phyloP scores from a whole-genome alignment of 75 land plant species.

The Cupressus sempervirens region DNA sequence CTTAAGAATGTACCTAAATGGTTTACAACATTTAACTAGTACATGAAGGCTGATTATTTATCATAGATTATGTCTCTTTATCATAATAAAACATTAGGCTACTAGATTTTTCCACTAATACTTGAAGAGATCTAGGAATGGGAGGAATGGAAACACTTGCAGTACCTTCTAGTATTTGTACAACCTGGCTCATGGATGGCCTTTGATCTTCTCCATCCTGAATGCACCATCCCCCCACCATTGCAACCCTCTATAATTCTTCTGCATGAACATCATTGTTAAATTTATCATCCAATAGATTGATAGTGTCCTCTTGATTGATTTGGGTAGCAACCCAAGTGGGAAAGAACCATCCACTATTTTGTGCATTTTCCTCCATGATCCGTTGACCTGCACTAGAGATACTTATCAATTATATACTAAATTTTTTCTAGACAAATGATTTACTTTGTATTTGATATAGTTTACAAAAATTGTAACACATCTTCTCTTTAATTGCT shows the following conservation, averaged over 20 bases:
- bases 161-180: constrained; percentile 30
- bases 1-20: too few relatives aligned
- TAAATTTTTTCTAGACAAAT: too few relatives aligned
- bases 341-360: too few relatives aligned
- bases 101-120: constrained; percentile 27
- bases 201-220: constrained; percentile 33
- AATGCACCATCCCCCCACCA: constrained; percentile 39
- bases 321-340: neutral
- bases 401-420: too few relatives aligned
- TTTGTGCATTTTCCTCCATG: neutral
- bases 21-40: too few relatives aligned
- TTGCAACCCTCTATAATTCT: constrained; percentile 20
- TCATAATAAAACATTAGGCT: neutral
- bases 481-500: too few relatives aligned
- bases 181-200: constrained; percentile 37
- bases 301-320: neutral
- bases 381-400: neutral
- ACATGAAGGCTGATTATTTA: too few relatives aligned
- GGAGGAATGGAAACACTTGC: constrained; percentile 19
- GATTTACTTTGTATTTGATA: too few relatives aligned
- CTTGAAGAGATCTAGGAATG: constrained; percentile 18
- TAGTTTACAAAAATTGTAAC: too few relatives aligned
- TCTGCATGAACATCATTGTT: constrained; percentile 8
- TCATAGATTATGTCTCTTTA: too few relatives aligned
- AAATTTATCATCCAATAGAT: neutral